A percentile compares a stretch with the other conserved stretches of the same genome.
Conservation (phyloP, 2,329 filamentous ascomycete species). For the Xylaria sp. region DNA sequence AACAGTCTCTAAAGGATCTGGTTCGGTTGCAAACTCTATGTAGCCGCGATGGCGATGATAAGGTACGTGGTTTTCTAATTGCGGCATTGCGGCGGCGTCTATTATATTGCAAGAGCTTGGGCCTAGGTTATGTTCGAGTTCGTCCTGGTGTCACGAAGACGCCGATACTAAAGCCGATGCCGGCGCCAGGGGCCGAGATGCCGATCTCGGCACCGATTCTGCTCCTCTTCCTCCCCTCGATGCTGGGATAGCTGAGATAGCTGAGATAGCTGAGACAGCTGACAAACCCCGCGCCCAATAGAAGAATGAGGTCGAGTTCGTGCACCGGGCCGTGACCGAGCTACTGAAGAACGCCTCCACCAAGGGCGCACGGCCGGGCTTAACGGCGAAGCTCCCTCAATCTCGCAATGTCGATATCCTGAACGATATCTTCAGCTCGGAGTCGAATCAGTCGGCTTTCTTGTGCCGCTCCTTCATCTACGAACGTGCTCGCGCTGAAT, state of each 20-base stretch:
- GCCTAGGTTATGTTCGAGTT: not conserved
- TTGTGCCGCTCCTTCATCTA: constrained; percentile 73
- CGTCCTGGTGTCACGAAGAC: not conserved
- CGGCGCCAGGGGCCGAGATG: not conserved
- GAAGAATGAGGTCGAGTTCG: constrained; percentile 59
- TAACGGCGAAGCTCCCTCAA: constrained; percentile 40
- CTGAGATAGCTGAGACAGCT: constrained; percentile 24
- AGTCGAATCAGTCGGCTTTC: constrained; percentile 66
- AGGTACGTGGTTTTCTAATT: constrained; percentile 49
- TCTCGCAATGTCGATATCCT: constrained; percentile 62
- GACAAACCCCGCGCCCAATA: constrained; percentile 36
- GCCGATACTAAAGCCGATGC: not conserved
- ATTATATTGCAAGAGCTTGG: not conserved
- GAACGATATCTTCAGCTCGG: constrained; percentile 55
- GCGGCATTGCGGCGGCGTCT: not conserved
- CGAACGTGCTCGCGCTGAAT: constrained; percentile 60
- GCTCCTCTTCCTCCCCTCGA: not conserved
- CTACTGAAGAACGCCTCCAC: constrained; percentile 58
- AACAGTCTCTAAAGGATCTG: constrained; percentile 56
- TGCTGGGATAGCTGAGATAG: not conserved
- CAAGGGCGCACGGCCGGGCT: constrained; percentile 46
- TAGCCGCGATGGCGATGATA: constrained; percentile 47
- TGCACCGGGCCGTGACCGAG: constrained; percentile 57
- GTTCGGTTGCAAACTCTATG: constrained; percentile 58
- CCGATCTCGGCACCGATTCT: not conserved